Base-by-base conservation (phyloP, 2,329 filamentous ascomycete species). In the Fusarium tanahbumbuense region DNA sequence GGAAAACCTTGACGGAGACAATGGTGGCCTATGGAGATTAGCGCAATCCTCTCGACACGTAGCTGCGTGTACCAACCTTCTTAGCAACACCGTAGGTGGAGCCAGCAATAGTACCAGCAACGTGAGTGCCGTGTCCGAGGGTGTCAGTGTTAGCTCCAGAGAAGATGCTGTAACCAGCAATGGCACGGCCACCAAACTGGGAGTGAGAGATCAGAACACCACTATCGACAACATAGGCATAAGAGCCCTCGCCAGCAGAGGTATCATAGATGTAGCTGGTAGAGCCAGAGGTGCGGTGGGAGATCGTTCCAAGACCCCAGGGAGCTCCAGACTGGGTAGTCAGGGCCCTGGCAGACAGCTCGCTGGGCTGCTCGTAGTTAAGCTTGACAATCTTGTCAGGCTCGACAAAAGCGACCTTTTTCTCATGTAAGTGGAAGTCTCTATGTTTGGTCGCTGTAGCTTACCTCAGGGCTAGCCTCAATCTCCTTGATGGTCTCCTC, bases 401-500 rank as follows among this genome's bases (percentile, higher is more conserved):
- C 27, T 48, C 46, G 13, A 48, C 46, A 6, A 48, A 48, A 12
- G 46, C 46, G 13, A 48, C 46, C 46, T 48, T 30, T 15, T 22
- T 30, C 6, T 11, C 18, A 5, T 22, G 27, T 48, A 15, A 48
- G 27, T 6, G 6, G n/a, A 25, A 16, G n/a, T 48, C 27, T 30
- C 20, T 22, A 30, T n/a, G 13, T 22, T 30, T 12, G 13, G 8
- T 22, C 5, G 20, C 0, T 16, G n/a, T 8, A 30, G n/a, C 13
- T 30, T 27, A 52, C 48, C 48, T 52, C 48, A 1, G 48, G 48
- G 32, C 48, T 52, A 8, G 48, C 48, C 30, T 52, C 22, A 16
- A 52, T 52, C 37, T 52, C 48, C 18, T 52, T 52, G 23, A 52
- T 52, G 40, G 48, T 52, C 10, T 52, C 48, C 10, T 52, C 48